Percentiles rank a stretch among this genome's conserved stretches.
phyloP scores from a whole-genome alignment of 495 filamentous ascomycete genomes.

The Margaritispora aquatica region DNA sequence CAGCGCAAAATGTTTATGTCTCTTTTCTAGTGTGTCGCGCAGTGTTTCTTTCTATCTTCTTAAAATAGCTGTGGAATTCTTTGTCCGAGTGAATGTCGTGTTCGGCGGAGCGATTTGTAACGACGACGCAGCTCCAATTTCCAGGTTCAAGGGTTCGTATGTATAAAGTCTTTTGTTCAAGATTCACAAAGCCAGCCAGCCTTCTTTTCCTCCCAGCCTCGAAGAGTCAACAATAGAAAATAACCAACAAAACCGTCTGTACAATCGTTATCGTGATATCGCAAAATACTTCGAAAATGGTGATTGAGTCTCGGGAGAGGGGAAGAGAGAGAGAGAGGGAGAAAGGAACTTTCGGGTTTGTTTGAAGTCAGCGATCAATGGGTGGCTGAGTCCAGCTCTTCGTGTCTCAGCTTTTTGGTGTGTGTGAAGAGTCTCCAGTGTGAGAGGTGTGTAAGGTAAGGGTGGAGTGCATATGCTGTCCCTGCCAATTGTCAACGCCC shows the following conservation, averaged over 20 bases:
- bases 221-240: no score
- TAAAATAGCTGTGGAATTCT: neutral
- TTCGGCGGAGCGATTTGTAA: neutral
- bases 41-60: neutral
- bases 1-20: neutral
- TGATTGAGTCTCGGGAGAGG: no score
- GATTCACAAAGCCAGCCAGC: neutral
- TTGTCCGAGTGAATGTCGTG: neutral
- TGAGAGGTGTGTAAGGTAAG: neutral
- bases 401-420: neutral
- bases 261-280: neutral
- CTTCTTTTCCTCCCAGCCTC: no score
- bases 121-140: neutral
- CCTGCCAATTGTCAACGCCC: neutral
- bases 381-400: neutral
- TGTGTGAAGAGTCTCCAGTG: neutral
- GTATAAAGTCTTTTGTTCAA: neutral
- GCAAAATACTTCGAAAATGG: neutral
- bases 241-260: no score
- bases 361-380: neutral
- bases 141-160: neutral
- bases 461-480: no score
- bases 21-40: neutral
- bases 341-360: neutral
- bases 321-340: neutral